phyloP scores from a whole-genome alignment of 2,329 filamentous ascomycete species.

The Aspergillus nomiae region DNA sequence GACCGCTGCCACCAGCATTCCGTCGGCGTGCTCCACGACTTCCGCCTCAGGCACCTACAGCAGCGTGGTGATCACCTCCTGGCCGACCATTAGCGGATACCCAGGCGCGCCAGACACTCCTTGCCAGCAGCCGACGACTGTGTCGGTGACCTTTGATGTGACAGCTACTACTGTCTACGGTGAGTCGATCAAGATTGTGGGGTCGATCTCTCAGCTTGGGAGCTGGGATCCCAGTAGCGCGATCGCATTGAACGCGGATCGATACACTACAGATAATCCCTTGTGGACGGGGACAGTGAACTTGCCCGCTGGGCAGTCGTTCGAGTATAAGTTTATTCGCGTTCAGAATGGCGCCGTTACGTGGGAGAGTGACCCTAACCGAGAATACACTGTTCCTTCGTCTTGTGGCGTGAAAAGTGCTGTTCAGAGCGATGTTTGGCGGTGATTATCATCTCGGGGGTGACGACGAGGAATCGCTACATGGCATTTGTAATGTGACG shows the following conservation, averaged over 20 bases:
- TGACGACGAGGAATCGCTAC: not conserved
- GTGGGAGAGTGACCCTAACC: conserved; percentile 65
- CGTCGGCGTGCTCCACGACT: conserved; percentile 30
- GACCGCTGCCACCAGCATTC: conserved; percentile 31
- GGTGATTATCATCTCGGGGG: conserved; percentile 12
- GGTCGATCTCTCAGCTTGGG: conserved; percentile 62
- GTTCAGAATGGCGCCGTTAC: conserved; percentile 58
- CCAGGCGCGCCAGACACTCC: conserved; percentile 8
- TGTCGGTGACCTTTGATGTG: conserved; percentile 66
- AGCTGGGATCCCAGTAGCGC: conserved; percentile 61
- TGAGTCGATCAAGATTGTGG: conserved; percentile 67
- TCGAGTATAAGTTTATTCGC: conserved; percentile 72
- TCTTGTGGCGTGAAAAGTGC: conserved; percentile 34
- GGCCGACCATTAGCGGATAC: conserved; percentile 28
- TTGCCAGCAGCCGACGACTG: conserved; percentile 37
- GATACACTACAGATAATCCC: conserved; percentile 62
- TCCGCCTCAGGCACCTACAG: conserved; percentile 38
- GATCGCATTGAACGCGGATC: conserved; percentile 57
- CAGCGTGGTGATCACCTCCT: conserved; percentile 33
- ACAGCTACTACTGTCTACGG: conserved; percentile 60
- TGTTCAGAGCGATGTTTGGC: conserved; percentile 43
- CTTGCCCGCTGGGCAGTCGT: conserved; percentile 56
- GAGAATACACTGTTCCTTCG: conserved; percentile 43
- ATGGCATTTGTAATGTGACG: not conserved
- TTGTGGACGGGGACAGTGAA: conserved; percentile 63